Evolutionary conservation across 75 land plant genomes (phyloP).

Genomic region (Cunninghamia lanceolata): DNA sequence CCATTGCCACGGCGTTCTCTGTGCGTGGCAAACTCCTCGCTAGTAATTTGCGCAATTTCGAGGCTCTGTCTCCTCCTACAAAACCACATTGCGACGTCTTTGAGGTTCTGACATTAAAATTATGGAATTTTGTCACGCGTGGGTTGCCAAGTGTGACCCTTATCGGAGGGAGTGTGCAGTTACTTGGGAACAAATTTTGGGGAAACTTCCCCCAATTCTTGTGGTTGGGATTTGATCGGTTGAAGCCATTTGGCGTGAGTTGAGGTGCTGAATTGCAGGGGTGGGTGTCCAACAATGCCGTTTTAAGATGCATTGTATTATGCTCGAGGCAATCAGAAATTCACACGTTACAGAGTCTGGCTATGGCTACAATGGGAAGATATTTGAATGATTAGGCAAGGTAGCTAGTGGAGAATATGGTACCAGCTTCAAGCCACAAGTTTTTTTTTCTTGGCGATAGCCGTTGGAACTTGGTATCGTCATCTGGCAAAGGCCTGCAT

Average conservation of each 20-base stretch:
- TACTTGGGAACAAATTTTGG: not conserved
- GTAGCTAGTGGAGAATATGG: no score
- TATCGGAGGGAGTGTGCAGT: not conserved
- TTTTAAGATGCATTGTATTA: no score
- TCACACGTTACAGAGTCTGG: no score
- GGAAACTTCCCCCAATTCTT: not conserved
- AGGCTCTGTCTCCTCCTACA: not conserved
- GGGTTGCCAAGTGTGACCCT: not conserved
- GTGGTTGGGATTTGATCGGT: not conserved
- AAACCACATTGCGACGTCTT: not conserved
- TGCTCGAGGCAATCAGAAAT: no score
- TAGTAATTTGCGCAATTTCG: not conserved
- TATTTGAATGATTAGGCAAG: no score
- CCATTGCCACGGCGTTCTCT: conserved; percentile 20
- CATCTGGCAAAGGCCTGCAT: no score
- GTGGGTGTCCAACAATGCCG: not conserved
- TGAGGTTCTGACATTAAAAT: not conserved
- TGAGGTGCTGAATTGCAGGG: not conserved
- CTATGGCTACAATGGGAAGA: no score
- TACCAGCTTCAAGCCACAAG: no score
- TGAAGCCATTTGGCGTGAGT: not conserved
- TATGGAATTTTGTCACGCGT: not conserved
- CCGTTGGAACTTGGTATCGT: no score
- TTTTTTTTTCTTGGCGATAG: no score
- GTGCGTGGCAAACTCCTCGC: not conserved